A percentile compares a stretch with the other conserved stretches of the same genome.
phyloP scores from a whole-genome alignment of 257 asterid species.

The Solanum infundibuliforme region DNA sequence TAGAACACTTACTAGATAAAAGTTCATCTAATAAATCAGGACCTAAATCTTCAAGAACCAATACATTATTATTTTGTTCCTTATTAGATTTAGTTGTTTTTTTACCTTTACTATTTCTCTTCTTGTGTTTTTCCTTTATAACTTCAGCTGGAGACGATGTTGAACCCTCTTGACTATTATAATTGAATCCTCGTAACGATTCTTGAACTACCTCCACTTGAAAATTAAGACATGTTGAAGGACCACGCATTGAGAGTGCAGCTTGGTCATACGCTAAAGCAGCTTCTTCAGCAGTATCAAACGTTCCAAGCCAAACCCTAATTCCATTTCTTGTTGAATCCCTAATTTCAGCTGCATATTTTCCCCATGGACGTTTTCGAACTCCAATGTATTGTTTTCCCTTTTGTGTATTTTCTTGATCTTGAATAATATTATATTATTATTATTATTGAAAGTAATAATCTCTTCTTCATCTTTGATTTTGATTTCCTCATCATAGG shows the following conservation, averaged over 20 bases:
- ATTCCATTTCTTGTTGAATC: neutral
- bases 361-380: conserved; percentile 14
- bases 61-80: neutral
- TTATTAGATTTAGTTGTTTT: neutral
- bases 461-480: neutral
- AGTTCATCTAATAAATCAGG: conserved; percentile 6
- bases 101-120: neutral
- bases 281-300: conserved; percentile 3
- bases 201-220: neutral
- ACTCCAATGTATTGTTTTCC: neutral
- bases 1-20: neutral
- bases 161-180: neutral
- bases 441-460: neutral
- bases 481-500: neutral
- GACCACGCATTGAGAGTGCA: neutral
- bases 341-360: conserved; percentile 8
- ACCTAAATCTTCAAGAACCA: conserved; percentile 2
- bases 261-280: conserved; percentile 12
- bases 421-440: neutral
- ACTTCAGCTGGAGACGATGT: neutral
- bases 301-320: conserved; percentile 15
- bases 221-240: neutral
- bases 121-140: conserved; percentile 7
- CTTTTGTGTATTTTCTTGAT: neutral
- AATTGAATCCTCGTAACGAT: neutral